A percentile compares a stretch with the other conserved stretches of the same genome.
Evolutionary conservation across 73 alveolate species (phyloP).

Genomic region (Blepharisma stoltei): DNA sequence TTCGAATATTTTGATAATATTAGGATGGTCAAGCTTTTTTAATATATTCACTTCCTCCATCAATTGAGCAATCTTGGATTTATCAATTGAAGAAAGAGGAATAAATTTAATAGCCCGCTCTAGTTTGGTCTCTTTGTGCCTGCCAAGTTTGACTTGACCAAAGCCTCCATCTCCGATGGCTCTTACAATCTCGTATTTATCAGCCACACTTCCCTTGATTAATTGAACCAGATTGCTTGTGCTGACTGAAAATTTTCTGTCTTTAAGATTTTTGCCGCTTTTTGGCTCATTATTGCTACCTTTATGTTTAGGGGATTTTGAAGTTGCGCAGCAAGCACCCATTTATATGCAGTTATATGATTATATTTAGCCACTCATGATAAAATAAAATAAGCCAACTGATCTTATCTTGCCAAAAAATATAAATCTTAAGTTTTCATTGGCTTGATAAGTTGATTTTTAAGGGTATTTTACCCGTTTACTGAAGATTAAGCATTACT

Average conservation of each 20-base stretch:
- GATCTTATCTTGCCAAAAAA: too few relatives aligned
- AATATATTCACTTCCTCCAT: conserved; percentile 45
- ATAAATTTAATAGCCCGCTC: neutral
- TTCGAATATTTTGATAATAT: conserved; percentile 44
- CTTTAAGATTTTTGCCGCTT: too few relatives aligned
- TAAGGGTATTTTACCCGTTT: too few relatives aligned
- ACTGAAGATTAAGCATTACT: too few relatives aligned
- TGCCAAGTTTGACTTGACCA: conserved; percentile 9
- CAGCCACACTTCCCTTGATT: neutral
- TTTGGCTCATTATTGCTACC: too few relatives aligned
- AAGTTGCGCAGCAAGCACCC: too few relatives aligned
- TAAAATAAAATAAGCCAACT: too few relatives aligned
- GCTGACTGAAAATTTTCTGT: neutral
- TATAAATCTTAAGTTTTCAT: too few relatives aligned
- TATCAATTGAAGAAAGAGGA: neutral
- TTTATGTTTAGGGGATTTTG: too few relatives aligned
- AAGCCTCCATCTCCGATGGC: conserved; percentile 25
- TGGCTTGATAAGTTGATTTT: too few relatives aligned
- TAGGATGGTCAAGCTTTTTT: conserved; percentile 50
- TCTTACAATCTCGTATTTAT: neutral
- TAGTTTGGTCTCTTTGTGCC: conserved; percentile 11
- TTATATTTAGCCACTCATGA: too few relatives aligned
- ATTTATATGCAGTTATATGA: too few relatives aligned
- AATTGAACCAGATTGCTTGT: neutral
- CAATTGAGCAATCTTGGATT: neutral